These are phyloP conservation scores for Trichocomaceae sp. DNA, from an alignment of 2,329 filamentous ascomycete genomes.

Conservation along the genomic window DNA sequence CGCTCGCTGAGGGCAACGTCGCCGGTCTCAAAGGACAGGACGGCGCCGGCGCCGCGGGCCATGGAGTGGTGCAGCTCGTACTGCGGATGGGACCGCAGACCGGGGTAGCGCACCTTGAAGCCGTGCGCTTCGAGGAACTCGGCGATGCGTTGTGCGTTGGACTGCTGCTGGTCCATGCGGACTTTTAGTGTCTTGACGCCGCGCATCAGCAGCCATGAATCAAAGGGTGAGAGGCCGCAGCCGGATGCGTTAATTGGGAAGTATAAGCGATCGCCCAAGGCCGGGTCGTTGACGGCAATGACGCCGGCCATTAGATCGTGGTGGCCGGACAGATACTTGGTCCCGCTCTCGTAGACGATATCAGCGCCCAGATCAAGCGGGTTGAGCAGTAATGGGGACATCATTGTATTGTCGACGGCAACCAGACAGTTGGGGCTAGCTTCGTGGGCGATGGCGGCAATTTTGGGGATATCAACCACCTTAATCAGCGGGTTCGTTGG, in stretches of 20 bases:
- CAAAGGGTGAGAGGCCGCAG: slow-evolving; percentile 88
- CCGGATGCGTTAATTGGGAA: slow-evolving; percentile 97
- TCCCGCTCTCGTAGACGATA: slow-evolving; percentile 94
- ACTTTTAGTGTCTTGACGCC: slow-evolving; percentile 95
- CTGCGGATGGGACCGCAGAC: slow-evolving; percentile 88
- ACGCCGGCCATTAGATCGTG: slow-evolving; percentile 99
- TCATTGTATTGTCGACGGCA: slow-evolving; percentile 97
- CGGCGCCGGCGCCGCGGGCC: slow-evolving; percentile 87
- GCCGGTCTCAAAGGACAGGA: slow-evolving; percentile 93
- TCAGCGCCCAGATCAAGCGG: slow-evolving; percentile 91
- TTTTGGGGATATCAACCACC: slow-evolving; percentile 82
- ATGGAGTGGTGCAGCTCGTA: slow-evolving; percentile 95
- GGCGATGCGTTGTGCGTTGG: slow-evolving; percentile 83
- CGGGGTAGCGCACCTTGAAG: slow-evolving; percentile 92
- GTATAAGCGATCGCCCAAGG: slow-evolving; percentile 81
- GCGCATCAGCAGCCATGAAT: slow-evolving; percentile 90
- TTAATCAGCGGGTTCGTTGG: slow-evolving; percentile 98
- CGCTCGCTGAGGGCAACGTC: slow-evolving; percentile 75
- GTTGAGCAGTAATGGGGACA: slow-evolving; percentile 89
- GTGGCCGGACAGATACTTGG: slow-evolving; percentile 95
- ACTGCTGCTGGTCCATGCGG: slow-evolving; percentile 97
- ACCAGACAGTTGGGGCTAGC: slow-evolving; percentile 74
- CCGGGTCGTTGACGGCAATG: slow-evolving; percentile 77
- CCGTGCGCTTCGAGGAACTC: slow-evolving; percentile 85
- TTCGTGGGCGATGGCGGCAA: slow-evolving; percentile 69